A percentile compares a stretch with the other conserved stretches of the same genome.
phyloP scores from a whole-genome alignment of 2,329 filamentous ascomycete species.

The Hypoxylon sp. region DNA sequence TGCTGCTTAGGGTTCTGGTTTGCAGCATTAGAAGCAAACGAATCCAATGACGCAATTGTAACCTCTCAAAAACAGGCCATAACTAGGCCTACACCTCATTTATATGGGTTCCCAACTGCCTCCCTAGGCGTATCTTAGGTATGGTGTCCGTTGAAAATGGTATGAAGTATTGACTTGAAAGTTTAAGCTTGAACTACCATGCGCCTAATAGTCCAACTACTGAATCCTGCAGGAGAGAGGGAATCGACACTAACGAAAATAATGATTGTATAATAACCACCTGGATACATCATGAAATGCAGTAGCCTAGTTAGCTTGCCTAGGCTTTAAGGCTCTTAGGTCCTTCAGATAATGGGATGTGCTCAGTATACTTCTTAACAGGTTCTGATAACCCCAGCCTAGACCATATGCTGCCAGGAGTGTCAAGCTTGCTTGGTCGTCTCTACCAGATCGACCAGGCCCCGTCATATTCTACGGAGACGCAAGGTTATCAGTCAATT shows the following conservation, averaged over 20 bases:
- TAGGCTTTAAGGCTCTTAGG: conserved; percentile 45
- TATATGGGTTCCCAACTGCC: no score
- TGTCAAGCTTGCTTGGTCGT: conserved; percentile 63
- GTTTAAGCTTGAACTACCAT: not conserved
- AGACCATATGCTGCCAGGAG: conserved; percentile 59
- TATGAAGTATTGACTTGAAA: no score
- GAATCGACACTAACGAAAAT: not conserved
- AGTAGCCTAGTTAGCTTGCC: not conserved
- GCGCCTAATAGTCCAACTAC: not conserved
- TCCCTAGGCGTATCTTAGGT: no score
- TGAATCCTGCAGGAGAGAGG: no score
- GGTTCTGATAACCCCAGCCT: conserved; percentile 55
- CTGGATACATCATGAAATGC: not conserved
- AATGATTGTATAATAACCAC: not conserved
- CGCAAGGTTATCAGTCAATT: not conserved
- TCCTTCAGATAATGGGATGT: conserved; percentile 6
- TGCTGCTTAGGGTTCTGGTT: not conserved
- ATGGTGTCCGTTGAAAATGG: no score
- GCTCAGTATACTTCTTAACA: conserved; percentile 10
- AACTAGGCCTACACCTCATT: no score
- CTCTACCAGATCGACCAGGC: conserved; percentile 60
- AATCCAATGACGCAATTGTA: not conserved
- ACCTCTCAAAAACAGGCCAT: not conserved
- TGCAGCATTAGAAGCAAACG: not conserved
- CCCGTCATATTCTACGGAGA: conserved; percentile 51